Conservation (phyloP, 441 rosid species). For the Gossypium trilobum region DNA sequence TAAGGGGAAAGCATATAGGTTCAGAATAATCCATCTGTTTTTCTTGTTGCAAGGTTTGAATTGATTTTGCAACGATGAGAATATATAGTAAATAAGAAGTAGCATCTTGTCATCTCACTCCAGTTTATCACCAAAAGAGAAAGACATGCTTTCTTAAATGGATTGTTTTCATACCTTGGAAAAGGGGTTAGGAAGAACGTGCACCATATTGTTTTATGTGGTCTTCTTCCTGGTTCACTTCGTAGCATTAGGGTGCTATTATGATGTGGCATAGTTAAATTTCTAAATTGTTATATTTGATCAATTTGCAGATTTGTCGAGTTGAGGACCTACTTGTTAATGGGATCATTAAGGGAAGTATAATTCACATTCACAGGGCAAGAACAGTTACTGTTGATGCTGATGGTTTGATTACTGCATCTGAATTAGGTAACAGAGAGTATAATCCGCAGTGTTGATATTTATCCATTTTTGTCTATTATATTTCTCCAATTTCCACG, state of each 20-base stretch:
- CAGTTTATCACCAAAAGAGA: not conserved
- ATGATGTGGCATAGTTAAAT: conserved; percentile 3
- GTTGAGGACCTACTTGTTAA: conserved; percentile 90
- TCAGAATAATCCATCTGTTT: not conserved
- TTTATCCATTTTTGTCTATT: not conserved
- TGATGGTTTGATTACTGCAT: conserved; percentile 68
- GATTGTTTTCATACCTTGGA: not conserved
- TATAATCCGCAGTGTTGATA: conserved; percentile 2
- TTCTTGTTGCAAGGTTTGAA: not conserved
- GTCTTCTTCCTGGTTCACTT: not conserved
- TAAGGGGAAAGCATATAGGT: not conserved
- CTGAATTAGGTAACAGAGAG: conserved; percentile 61
- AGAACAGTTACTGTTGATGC: conserved; percentile 63
- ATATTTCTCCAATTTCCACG: not conserved
- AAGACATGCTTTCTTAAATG: not conserved
- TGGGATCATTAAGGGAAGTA: conserved; percentile 82
- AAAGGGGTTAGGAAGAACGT: not conserved
- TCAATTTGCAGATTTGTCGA: conserved; percentile 63
- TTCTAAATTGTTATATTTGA: conserved; percentile 4
- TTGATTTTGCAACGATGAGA: not conserved
- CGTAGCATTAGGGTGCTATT: not conserved
- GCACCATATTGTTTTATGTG: not conserved
- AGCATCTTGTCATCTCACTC: not conserved
- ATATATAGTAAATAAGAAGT: not conserved
- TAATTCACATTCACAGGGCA: conserved; percentile 89